These are phyloP conservation scores for Auricularia heimuer DNA, from an alignment of 768 basidiomycete genomes.

Conservation along the genomic window DNA sequence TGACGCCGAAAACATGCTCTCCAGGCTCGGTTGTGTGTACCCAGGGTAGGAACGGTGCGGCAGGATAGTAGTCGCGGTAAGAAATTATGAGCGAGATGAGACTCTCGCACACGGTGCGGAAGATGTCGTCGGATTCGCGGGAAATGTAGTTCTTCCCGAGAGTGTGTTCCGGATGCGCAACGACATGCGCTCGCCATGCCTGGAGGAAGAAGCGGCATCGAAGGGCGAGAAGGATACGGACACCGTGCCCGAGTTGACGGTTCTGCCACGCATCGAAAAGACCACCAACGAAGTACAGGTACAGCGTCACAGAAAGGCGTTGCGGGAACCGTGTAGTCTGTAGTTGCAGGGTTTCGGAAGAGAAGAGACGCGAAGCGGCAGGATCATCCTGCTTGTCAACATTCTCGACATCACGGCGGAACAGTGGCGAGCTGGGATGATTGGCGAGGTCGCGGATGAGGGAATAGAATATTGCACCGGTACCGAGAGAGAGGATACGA, in stretches of 20 bases:
- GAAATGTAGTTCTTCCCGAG: conserved; percentile 16
- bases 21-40: conserved; percentile 22
- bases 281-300: conserved; percentile 29
- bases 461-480: conserved; percentile 12
- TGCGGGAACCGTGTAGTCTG: conserved; percentile 19
- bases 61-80: conserved; percentile 11
- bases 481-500: conserved; percentile 16
- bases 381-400: conserved; percentile 36
- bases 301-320: conserved; percentile 20
- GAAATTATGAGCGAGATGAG: conserved; percentile 15
- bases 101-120: conserved; percentile 15
- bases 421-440: conserved; percentile 15
- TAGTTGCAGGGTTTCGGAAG: conserved; percentile 21
- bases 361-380: conserved; percentile 32
- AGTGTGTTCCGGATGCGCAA: conserved; percentile 11
- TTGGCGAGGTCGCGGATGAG: conserved; percentile 10
- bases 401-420: conserved; percentile 26
- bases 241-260: conserved; percentile 14
- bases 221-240: conserved; percentile 16
- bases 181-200: conserved; percentile 17
- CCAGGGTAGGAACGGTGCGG: conserved; percentile 22
- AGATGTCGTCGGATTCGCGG: conserved; percentile 15
- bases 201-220: conserved; percentile 17
- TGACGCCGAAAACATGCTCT: conserved; percentile 23
- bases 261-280: conserved; percentile 22